Conservation (phyloP, 1,139 yeast species). For the Pichia sp. region DNA sequence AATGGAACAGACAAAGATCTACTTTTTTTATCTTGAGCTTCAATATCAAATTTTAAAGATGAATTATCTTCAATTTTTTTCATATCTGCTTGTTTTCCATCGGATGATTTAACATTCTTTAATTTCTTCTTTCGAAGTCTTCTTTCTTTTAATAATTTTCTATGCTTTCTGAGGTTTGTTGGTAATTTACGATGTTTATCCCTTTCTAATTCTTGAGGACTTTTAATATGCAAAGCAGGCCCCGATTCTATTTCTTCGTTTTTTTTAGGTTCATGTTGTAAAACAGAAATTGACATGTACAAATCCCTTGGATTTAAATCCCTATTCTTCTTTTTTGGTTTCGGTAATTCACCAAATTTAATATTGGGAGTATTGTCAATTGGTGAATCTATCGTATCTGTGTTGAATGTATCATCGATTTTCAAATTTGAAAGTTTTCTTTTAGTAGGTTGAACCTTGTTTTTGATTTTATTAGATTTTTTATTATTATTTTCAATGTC, state of each 20-base stretch:
- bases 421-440: neutral
- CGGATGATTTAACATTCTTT: conserved; percentile 17
- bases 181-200: conserved; percentile 29
- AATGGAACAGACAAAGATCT: conserved; percentile 11
- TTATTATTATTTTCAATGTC: too few relatives aligned
- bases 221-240: conserved; percentile 72
- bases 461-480: too few relatives aligned
- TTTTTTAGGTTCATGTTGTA: conserved; percentile 44
- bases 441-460: too few relatives aligned
- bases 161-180: conserved; percentile 21
- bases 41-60: conserved; percentile 3
- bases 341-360: conserved; percentile 39
- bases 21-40: conserved; percentile 1
- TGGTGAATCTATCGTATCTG: neutral
- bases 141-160: conserved; percentile 16
- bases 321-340: conserved; percentile 37
- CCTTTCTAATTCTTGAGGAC: conserved; percentile 76
- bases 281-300: conserved; percentile 74
- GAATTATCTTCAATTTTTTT: conserved; percentile 1
- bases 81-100: conserved; percentile 12
- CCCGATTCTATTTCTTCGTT: conserved; percentile 51
- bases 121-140: conserved; percentile 16
- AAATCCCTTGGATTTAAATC: conserved; percentile 77
- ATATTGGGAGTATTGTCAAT: conserved; percentile 25
- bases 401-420: neutral